Conservation (phyloP, 805 yeast species). For the Grigorovia humatica region DNA sequence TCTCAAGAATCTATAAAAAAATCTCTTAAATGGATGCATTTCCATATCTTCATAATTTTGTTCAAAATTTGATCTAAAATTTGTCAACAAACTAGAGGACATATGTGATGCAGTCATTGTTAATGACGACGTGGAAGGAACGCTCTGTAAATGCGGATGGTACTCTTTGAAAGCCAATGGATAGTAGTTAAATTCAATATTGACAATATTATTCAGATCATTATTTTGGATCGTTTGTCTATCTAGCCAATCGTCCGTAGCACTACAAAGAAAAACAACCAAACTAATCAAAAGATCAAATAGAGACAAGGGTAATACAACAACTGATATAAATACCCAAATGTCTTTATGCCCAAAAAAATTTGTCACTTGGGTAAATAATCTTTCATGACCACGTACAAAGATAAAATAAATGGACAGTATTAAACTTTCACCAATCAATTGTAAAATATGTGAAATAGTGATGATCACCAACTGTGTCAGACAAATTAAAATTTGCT, state of each 20-base stretch:
- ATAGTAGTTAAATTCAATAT: slow-evolving; percentile 1
- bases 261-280: slow-evolving; percentile 19
- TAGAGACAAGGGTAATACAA: slow-evolving; percentile 26
- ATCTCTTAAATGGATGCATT: background rate
- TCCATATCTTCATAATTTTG: background rate
- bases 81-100: background rate
- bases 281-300: slow-evolving; percentile 14
- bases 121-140: background rate
- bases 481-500: background rate
- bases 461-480: background rate
- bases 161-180: background rate
- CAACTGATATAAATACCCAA: slow-evolving; percentile 19
- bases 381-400: slow-evolving; percentile 28
- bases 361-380: slow-evolving; percentile 25
- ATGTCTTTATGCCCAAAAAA: slow-evolving; percentile 28
- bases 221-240: background rate
- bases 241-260: slow-evolving; percentile 9
- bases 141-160: background rate
- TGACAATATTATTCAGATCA: background rate
- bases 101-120: slow-evolving; percentile 1
- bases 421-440: slow-evolving; percentile 29
- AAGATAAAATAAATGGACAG: slow-evolving; percentile 34
- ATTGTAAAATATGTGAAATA: background rate
- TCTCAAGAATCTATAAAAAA: slow-evolving; percentile 1
- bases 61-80: background rate